Evolutionary conservation across 2,329 filamentous ascomycete species (phyloP), one percentile per base, ranked within the genome.

Genomic region (Aspergillus uvarum): DNA sequence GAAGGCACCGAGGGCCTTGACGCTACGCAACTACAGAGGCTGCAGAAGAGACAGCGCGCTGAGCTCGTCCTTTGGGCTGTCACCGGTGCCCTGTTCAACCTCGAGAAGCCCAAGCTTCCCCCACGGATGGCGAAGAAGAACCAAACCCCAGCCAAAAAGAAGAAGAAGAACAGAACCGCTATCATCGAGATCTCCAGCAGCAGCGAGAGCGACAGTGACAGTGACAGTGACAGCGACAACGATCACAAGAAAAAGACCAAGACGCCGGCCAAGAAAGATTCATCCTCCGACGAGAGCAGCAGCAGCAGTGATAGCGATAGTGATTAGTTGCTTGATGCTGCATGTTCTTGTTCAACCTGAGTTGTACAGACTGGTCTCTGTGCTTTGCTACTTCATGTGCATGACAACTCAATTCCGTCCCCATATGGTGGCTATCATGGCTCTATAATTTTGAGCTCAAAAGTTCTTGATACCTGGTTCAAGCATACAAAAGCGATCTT

Each of bases 91-190:
- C 59, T 74, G 47, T 74, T 71, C 51, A 65, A 62, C 51, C 59
- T 65, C 38, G 67, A 70, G 61, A 65, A 70, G 58, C 58, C 67
- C 8, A 67, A 67, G 48, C 60, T 66, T 47, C 29, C 51, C 10
- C 61, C 68, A 51, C 63, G 69, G 51, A 69, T 70, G 59, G 65
- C 58, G 19, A 69, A 67, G 50, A 63, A 63, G 54, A 60, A 59
- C 47, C 62, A 66, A 19, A 44, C 38, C 59, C 61, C 60, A 38
- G 58, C 47, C 22, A 66, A 65, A 58, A 77, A 76, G 68, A 79
- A 79, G 69, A 72, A 74, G 61, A 79, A 79, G 70, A 79, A 78
- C 59, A 70, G 77, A 54, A 79, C 76, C 16, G 72, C 68, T 44
- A 61, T 79, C 48, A 69, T 80, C 21, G 76, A 79, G 47, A 75